phyloP scores from a whole-genome alignment of 2,329 filamentous ascomycete species.

The Colletotrichum sp. region DNA sequence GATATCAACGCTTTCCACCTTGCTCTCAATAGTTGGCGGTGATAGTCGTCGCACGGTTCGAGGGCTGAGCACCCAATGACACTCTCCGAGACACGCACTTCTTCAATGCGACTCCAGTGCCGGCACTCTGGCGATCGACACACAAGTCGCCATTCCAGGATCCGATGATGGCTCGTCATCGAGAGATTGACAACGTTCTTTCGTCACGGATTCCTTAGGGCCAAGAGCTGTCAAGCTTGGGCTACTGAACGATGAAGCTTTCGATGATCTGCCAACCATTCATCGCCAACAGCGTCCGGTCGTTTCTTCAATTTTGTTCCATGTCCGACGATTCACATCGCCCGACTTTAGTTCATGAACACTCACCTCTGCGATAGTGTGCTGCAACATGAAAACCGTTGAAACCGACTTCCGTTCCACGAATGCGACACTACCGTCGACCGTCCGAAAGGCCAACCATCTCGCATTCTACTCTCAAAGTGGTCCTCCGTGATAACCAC shows the following conservation, averaged over 20 bases:
- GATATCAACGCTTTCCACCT: background rate
- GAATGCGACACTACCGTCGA: background rate
- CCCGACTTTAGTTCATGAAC: background rate
- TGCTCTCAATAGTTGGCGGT: background rate
- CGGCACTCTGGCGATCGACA: background rate
- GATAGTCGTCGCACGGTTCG: background rate
- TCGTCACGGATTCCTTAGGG: background rate
- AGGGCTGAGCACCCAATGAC: background rate
- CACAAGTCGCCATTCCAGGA: background rate
- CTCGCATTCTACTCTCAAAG: background rate
- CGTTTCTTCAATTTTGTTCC: background rate
- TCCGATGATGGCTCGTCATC: background rate
- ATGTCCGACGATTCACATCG: background rate
- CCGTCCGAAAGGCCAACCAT: background rate
- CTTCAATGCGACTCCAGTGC: background rate
- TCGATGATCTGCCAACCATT: background rate
- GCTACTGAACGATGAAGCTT: background rate
- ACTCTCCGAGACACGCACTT: background rate
- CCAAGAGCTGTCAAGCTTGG: background rate
- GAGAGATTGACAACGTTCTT: background rate
- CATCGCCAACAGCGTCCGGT: background rate
- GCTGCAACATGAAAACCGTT: background rate
- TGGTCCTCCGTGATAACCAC: background rate
- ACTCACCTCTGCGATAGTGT: background rate
- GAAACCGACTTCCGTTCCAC: background rate